Conservation (phyloP, 2,329 filamentous ascomycete species). For the Lasiodiplodia sp. region DNA sequence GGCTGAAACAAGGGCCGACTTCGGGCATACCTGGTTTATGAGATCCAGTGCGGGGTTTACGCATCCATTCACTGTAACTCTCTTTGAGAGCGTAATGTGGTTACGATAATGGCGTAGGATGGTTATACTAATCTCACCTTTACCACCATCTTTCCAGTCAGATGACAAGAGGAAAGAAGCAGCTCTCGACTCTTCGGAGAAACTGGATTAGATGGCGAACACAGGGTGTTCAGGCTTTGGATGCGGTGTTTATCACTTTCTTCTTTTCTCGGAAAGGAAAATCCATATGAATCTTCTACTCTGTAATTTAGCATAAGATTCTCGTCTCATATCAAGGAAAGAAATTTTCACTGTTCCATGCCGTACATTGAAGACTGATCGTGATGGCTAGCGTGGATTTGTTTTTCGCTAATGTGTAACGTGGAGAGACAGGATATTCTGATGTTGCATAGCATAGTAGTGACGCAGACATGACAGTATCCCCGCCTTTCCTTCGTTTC, state of each 20-base stretch:
- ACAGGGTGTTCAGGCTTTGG: background rate
- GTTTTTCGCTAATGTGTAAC: too few relatives aligned
- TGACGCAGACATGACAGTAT: background rate
- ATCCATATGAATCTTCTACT: background rate
- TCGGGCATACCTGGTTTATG: background rate
- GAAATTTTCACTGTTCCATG: too few relatives aligned
- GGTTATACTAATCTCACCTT: background rate
- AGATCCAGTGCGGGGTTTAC: background rate
- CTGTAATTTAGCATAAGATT: background rate
- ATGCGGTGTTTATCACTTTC: background rate
- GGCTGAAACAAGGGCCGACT: background rate
- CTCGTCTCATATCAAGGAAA: background rate
- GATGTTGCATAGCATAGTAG: too few relatives aligned
- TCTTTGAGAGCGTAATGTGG: background rate
- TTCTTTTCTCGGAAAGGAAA: background rate
- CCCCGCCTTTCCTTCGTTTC: background rate
- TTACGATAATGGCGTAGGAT: conserved; percentile 16
- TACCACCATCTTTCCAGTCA: background rate
- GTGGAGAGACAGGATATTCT: too few relatives aligned
- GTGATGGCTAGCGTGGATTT: too few relatives aligned
- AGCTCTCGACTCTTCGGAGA: background rate
- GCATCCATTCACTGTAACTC: background rate
- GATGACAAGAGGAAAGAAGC: background rate
- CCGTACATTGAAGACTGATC: too few relatives aligned
- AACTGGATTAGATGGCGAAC: background rate